Evolutionary conservation across 2,329 filamentous ascomycete genomes (phyloP), one percentile per base, ranked within the genome.

Genomic region (Colletotrichum navitas): DNA sequence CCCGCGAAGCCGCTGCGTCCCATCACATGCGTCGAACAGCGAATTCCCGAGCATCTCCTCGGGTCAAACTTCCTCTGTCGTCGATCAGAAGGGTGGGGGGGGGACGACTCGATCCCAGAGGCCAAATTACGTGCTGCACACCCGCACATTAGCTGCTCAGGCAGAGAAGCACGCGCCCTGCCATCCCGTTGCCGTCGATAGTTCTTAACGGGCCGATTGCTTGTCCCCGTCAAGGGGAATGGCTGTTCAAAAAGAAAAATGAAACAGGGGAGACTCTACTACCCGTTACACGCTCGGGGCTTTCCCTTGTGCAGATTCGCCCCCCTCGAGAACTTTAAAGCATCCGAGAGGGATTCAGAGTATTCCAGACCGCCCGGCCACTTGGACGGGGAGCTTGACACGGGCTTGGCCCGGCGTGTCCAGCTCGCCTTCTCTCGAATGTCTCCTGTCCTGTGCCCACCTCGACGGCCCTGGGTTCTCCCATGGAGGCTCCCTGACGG

Each of bases 251-350:
- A 52, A n/a, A 68, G 51, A 63, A 63, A 68, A 51, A 21, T 71
- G 64, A 68, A 68, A 63, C 64, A 71, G 58, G 68, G 68, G 68
- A 47, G 39, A 41, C 29, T 39, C 18, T 55, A 14, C 29, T 11
- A 32, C 29, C 16, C 47, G 41, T 63, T 52, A 24, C 60, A 10
- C 34, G 10, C n/a, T 29, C 47, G 45, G 16, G 60, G 45, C 26
- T 36, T 61, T 52, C 12, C 34, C 45, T n/a, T 41, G 45, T 29
- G 45, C 32, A 36, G 26, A 24, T 21, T 52, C 39, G n/a, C 29
- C 32, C 45, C 16, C 16, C 16, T 16, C 12, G 18, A 54, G 32
- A 47, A 12, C 16, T 6, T 16, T 16, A 52, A 12, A 26, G 14
- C 24, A 51, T 24, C 11, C n/a, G n/a, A 63, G 32, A n/a, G 32